Evolutionary conservation across 1,284 basidiomycete species (phyloP).

Genomic region (Stygiomarasmius scandens): DNA sequence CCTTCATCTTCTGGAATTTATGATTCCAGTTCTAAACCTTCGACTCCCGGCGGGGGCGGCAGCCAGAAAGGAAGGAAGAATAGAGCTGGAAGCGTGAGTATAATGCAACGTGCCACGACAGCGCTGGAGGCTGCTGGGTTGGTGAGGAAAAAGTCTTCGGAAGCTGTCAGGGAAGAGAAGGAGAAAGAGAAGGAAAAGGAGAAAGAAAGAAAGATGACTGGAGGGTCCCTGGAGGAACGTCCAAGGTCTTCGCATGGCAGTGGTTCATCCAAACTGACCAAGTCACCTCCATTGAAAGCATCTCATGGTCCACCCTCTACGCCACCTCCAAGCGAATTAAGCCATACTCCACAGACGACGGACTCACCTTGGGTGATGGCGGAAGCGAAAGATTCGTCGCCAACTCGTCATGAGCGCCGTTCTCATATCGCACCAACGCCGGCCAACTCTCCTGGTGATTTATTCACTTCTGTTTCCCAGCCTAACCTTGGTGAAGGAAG

Average conservation of each 20-base stretch:
- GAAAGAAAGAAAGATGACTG: conserved; percentile 39
- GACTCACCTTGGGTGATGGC: conserved; percentile 77
- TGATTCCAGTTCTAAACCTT: conserved; percentile 58
- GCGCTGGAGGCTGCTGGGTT: conserved; percentile 81
- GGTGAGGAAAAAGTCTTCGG: conserved; percentile 78
- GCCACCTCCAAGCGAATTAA: conserved; percentile 48
- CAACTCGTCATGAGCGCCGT: not conserved
- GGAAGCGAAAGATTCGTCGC: conserved; percentile 40
- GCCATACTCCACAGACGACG: conserved; percentile 41
- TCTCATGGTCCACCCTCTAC: conserved; percentile 57
- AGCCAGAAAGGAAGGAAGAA: conserved; percentile 62
- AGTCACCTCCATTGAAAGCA: conserved; percentile 65
- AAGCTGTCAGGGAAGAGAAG: conserved; percentile 60
- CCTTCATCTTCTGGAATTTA: conserved; percentile 61
- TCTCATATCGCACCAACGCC: conserved; percentile 45
- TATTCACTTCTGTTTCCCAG: conserved; percentile 49
- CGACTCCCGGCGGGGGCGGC: conserved; percentile 61
- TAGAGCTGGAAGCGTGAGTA: conserved; percentile 85
- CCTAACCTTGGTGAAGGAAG: conserved; percentile 50
- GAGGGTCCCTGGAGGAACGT: conserved; percentile 4
- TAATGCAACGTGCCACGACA: conserved; percentile 91
- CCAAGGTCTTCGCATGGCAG: conserved; percentile 65
- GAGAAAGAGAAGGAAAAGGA: conserved; percentile 44
- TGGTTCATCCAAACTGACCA: conserved; percentile 61
- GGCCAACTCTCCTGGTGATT: conserved; percentile 54